phyloP scores from a whole-genome alignment of 208 protist species.

The Leishmania major region DNA sequence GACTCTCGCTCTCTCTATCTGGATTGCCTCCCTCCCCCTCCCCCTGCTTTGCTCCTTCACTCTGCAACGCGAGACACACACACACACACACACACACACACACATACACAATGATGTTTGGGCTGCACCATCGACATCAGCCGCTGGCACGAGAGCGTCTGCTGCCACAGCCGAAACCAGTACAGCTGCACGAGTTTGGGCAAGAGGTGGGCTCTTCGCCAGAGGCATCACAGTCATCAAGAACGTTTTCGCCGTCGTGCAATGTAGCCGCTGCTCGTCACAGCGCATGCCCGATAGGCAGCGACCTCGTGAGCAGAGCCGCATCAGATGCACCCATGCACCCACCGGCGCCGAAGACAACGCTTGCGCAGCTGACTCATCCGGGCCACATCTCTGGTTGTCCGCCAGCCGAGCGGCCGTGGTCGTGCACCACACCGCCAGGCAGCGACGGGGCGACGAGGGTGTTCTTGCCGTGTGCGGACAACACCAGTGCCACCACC shows the following conservation, averaged over 20 bases:
- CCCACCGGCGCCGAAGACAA: neutral
- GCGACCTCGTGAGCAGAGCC: neutral
- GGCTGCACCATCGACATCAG: neutral
- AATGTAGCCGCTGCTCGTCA: neutral
- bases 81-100: neutral
- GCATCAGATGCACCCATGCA: too few relatives aligned
- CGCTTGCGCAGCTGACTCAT: neutral
- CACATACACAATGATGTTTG: neutral
- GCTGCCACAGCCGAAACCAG: neutral
- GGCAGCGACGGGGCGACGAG: neutral
- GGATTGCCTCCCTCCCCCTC: neutral
- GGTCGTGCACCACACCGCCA: neutral
- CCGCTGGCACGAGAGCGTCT: neutral
- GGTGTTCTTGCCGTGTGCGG: neutral
- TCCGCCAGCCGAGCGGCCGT: neutral
- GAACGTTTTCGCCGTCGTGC: neutral
- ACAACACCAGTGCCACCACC: constrained; percentile 1
- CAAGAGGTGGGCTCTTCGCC: neutral
- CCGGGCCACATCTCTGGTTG: neutral
- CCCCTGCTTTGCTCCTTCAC: neutral
- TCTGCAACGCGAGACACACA: neutral
- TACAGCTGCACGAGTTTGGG: neutral
- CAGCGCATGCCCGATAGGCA: neutral
- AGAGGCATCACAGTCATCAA: neutral
- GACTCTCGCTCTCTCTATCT: neutral